Evolutionary conservation across 1,139 yeast species (phyloP).

Genomic region (Geotrichum australiense): DNA sequence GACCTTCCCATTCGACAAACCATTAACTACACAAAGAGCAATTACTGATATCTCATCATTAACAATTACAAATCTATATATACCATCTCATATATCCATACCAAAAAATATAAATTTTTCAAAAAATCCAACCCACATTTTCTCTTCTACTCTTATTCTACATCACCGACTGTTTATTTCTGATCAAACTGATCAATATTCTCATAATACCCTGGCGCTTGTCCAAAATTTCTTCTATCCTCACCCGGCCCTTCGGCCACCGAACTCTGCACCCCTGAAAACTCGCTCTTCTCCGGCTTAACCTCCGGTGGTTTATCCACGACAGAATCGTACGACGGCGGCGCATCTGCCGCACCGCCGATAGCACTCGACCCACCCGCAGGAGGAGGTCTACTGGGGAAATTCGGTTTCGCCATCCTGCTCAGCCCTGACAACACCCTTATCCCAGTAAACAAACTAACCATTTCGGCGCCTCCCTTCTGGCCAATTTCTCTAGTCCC

Average conservation of each 20-base stretch:
- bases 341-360: conserved; percentile 8
- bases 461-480: conserved; percentile 19
- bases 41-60: no score
- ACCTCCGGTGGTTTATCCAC: conserved; percentile 13
- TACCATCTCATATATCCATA: no score
- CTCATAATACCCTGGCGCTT: conserved; percentile 24
- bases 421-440: conserved; percentile 9
- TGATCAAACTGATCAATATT: conserved; percentile 20
- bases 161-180: no score
- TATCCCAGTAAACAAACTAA: conserved; percentile 5
- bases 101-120: no score
- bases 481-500: conserved; percentile 23
- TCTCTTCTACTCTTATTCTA: no score
- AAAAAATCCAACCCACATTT: no score
- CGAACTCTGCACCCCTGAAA: background rate
- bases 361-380: background rate
- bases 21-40: no score
- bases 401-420: conserved; percentile 1
- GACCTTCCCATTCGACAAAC: no score
- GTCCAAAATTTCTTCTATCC: conserved; percentile 23
- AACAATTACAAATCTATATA: no score
- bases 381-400: conserved; percentile 15
- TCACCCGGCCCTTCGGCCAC: conserved; percentile 1
- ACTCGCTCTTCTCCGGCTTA: conserved; percentile 2
- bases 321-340: conserved; percentile 22